Percentiles rank a stretch among this genome's conserved stretches.
Evolutionary conservation across 1,284 basidiomycete genomes (phyloP).

Genomic region (Rhodotorula sp.): DNA sequence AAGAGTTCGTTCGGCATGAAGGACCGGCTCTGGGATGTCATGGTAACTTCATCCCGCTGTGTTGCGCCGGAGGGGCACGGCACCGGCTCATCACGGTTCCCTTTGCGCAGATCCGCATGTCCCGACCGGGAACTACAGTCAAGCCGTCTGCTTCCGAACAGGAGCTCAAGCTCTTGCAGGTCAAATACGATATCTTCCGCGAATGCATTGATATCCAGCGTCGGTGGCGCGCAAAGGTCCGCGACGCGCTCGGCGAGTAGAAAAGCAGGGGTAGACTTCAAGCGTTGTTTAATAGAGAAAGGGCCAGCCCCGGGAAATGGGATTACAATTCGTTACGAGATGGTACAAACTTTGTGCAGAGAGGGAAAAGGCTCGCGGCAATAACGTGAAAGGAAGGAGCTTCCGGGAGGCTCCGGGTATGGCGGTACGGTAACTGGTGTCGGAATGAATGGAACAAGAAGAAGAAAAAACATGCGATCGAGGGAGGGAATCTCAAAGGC

Average conservation of each 20-base stretch:
- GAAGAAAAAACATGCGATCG: background rate
- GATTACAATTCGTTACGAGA: background rate
- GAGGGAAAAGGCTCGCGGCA: background rate
- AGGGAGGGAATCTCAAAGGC: background rate
- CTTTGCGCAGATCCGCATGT: conserved; percentile 74
- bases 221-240: conserved; percentile 59
- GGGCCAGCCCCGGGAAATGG: background rate
- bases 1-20: conserved; percentile 59
- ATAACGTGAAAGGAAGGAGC: background rate
- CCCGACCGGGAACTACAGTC: conserved; percentile 73
- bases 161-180: conserved; percentile 74
- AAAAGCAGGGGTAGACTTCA: background rate
- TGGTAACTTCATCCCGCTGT: conserved; percentile 59
- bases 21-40: conserved; percentile 81
- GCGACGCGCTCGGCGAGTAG: conserved; percentile 37
- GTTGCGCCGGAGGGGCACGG: background rate
- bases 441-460: too few species aligned
- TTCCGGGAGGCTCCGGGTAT: too few species aligned
- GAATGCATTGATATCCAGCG: conserved; percentile 85
- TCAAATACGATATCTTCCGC: conserved; percentile 90
- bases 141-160: conserved; percentile 60
- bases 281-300: background rate
- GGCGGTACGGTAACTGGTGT: too few species aligned
- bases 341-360: background rate
- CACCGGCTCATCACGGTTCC: background rate